These are phyloP conservation scores for Dunaliella sp. DNA, from an alignment of 139 green algal species.

Conservation along the genomic window DNA sequence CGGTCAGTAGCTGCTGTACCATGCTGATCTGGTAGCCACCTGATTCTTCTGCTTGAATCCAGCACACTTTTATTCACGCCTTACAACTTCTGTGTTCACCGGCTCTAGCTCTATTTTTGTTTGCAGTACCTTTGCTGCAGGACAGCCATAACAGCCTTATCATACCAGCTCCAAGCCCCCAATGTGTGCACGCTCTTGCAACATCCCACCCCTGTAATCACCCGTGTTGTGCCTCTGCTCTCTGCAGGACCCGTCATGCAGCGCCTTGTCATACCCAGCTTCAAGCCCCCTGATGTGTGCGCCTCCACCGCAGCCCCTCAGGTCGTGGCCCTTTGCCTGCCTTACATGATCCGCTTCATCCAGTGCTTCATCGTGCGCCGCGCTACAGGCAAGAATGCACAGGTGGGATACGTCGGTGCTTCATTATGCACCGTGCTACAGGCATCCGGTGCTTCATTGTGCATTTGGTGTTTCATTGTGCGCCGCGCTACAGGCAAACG, in stretches of 20 bases:
- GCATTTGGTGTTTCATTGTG: conserved; percentile 85
- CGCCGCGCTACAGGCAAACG: conserved; percentile 59
- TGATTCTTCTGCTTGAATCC: no score
- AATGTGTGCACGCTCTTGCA: no score
- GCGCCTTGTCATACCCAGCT: neutral
- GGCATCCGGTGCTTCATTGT: neutral
- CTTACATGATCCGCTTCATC: conserved; percentile 81
- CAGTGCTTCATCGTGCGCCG: conserved; percentile 87
- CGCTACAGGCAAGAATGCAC: conserved; percentile 53
- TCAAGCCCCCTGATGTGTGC: conserved; percentile 13
- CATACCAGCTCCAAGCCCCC: no score
- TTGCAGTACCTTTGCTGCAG: no score
- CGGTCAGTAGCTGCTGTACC: no score
- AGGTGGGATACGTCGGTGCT: conserved; percentile 31
- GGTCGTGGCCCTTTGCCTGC: conserved; percentile 67
- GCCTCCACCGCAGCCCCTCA: conserved; percentile 35
- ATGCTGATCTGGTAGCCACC: no score
- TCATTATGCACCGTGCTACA: neutral
- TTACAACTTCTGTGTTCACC: no score
- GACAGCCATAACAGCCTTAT: no score
- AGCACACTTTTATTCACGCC: no score
- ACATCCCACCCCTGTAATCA: no score
- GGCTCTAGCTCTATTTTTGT: no score
- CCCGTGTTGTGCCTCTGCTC: no score
- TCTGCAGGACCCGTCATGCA: conserved; percentile 25